These are phyloP conservation scores for Phytophthora cactorum DNA, from an alignment of 352 stramenopile species.

Conservation along the genomic window DNA sequence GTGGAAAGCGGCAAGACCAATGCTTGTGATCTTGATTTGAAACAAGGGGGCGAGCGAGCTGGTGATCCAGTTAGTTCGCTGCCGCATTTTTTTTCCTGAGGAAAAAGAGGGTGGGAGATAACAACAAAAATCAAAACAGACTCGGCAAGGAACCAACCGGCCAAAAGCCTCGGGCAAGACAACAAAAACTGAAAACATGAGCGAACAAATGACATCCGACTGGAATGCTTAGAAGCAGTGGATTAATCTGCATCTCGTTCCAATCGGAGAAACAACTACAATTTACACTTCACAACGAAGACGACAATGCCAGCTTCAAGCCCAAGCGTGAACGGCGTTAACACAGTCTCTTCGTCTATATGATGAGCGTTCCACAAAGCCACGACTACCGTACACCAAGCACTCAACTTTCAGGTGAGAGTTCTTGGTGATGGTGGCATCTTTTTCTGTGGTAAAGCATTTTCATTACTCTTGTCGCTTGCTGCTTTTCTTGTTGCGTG, in stretches of 20 bases:
- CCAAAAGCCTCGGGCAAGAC: slow-evolving; percentile 28
- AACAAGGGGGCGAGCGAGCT: slow-evolving; percentile 28
- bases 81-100: slow-evolving; percentile 33
- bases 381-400: not conserved
- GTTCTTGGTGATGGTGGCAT: not conserved
- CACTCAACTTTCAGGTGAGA: slow-evolving; percentile 23
- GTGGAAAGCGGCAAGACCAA: slow-evolving; percentile 40
- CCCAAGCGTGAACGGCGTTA: slow-evolving; percentile 4
- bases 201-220: slow-evolving; percentile 29
- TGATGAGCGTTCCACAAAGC: slow-evolving; percentile 19
- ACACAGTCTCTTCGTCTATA: slow-evolving; percentile 31
- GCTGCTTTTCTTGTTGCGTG: not conserved
- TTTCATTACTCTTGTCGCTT: not conserved
- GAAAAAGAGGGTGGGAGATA: slow-evolving; percentile 37
- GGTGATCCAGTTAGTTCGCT: slow-evolving; percentile 27
- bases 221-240: slow-evolving; percentile 18
- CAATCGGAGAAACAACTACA: slow-evolving; percentile 17
- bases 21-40: slow-evolving; percentile 35
- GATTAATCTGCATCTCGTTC: slow-evolving; percentile 21
- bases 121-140: slow-evolving; percentile 53
- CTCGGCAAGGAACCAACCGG: slow-evolving; percentile 29
- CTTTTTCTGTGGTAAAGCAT: not conserved
- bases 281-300: slow-evolving; percentile 35
- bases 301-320: slow-evolving; percentile 7
- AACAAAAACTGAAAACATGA: slow-evolving; percentile 40